phyloP scores from a whole-genome alignment of 768 basidiomycete genomes.

The Candolleomyces aberdarensis region DNA sequence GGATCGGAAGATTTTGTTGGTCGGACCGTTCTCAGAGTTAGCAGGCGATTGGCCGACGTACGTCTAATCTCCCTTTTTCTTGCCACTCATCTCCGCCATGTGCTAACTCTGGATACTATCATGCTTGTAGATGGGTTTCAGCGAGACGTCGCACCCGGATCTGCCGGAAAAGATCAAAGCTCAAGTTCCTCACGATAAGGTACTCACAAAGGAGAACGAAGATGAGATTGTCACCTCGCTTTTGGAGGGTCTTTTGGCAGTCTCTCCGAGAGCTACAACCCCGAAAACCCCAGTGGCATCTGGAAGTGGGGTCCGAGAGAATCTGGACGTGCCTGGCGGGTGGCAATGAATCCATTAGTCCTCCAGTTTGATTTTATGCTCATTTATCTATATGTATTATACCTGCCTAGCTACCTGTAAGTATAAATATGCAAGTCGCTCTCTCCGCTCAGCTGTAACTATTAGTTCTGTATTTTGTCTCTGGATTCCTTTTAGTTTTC shows the following conservation, averaged over 20 bases:
- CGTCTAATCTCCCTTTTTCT: conserved; percentile 15
- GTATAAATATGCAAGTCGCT: not conserved
- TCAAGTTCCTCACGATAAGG: conserved; percentile 41
- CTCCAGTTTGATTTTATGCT: not conserved
- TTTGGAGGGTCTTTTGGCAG: conserved; percentile 54
- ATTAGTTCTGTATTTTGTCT: no score
- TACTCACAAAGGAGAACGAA: conserved; percentile 51
- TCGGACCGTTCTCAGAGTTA: conserved; percentile 49
- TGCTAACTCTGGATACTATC: conserved; percentile 9
- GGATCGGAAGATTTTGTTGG: conserved; percentile 29
- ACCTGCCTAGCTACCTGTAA: not conserved
- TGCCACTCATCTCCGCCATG: not conserved
- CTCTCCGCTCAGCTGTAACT: no score
- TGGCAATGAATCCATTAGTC: conserved; percentile 33
- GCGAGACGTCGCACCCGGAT: conserved; percentile 50
- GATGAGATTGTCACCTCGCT: conserved; percentile 65
- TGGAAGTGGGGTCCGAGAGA: conserved; percentile 29
- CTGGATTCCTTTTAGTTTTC: not conserved
- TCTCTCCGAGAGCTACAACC: conserved; percentile 28
- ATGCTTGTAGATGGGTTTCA: conserved; percentile 68
- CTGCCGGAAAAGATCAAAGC: conserved; percentile 48
- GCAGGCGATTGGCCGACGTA: conserved; percentile 62
- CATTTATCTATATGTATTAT: not conserved
- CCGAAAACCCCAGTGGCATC: conserved; percentile 28
- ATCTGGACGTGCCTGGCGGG: conserved; percentile 32